Percentiles rank a stretch among this genome's conserved stretches.
Evolutionary conservation across 2,329 filamentous ascomycete genomes (phyloP).

Genomic region (Lithohypha guttulata): DNA sequence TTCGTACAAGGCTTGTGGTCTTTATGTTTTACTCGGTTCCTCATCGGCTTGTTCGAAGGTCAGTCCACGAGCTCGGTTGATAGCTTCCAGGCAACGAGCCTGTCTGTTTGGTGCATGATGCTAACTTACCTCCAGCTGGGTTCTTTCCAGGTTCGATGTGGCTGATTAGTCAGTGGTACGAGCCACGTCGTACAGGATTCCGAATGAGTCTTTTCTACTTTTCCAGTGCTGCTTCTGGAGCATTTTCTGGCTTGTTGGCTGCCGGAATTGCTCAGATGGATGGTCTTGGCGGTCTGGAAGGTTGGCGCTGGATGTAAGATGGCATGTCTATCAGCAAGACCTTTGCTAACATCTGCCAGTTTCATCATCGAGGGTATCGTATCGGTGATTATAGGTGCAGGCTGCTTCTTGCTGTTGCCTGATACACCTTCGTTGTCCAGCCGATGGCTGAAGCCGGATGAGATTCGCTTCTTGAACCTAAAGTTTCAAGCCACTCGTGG

Average conservation of each 20-base stretch:
- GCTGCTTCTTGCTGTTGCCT: constrained; percentile 8
- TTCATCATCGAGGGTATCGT: constrained; percentile 50
- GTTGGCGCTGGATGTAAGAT: constrained; percentile 59
- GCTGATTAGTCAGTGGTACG: constrained; percentile 13
- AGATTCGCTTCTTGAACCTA: constrained; percentile 8
- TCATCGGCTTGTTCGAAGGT: constrained; percentile 3
- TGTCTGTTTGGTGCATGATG: neutral
- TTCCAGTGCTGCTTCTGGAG: constrained; percentile 57
- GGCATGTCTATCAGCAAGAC: too few species aligned
- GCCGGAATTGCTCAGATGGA: constrained; percentile 43
- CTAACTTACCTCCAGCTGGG: neutral
- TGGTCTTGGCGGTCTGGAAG: constrained; percentile 47
- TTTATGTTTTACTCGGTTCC: neutral
- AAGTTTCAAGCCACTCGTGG: constrained; percentile 6
- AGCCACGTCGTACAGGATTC: constrained; percentile 15
- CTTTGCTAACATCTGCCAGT: too few species aligned
- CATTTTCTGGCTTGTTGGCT: constrained; percentile 60
- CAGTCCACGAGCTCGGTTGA: neutral
- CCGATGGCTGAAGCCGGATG: constrained; percentile 9
- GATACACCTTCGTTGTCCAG: constrained; percentile 9
- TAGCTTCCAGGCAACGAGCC: neutral
- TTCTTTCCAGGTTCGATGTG: constrained; percentile 7
- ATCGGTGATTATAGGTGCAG: constrained; percentile 41
- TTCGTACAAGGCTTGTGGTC: constrained; percentile 1
- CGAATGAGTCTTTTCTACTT: constrained; percentile 18